These are phyloP conservation scores for Silene latifolia DNA, from an alignment of 148 eudicot genomes.

Conservation along the genomic window DNA sequence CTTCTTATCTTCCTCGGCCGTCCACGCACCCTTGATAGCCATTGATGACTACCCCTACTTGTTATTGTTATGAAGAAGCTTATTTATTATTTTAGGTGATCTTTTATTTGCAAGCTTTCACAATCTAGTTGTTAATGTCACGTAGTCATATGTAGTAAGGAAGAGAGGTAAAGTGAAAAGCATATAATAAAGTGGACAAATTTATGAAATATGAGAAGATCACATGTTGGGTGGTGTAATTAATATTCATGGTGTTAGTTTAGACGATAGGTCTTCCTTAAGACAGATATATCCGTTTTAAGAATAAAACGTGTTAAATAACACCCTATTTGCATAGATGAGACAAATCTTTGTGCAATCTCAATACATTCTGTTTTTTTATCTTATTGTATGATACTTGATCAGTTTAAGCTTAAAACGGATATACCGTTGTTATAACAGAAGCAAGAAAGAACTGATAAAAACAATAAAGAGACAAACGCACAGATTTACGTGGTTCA, in stretches of 20 bases:
- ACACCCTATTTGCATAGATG: too few species aligned
- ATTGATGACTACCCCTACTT: slow-evolving; percentile 22
- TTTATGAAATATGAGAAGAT: neutral
- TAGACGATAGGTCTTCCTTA: too few species aligned
- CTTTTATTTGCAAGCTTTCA: neutral
- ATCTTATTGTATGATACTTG: too few species aligned
- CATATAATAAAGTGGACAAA: neutral
- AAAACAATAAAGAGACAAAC: too few species aligned
- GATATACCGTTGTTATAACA: too few species aligned
- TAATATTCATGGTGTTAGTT: slow-evolving; percentile 11
- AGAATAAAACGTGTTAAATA: too few species aligned
- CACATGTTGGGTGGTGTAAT: slow-evolving; percentile 16
- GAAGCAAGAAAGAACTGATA: too few species aligned
- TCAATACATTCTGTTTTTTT: too few species aligned
- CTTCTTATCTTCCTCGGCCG: slow-evolving; percentile 56
- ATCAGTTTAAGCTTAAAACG: too few species aligned
- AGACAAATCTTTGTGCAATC: too few species aligned
- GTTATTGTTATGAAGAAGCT: neutral
- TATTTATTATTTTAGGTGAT: neutral
- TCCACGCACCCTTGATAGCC: slow-evolving; percentile 66
- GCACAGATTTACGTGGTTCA: too few species aligned
- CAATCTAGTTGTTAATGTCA: neutral
- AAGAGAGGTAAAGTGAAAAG: neutral
- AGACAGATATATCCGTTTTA: too few species aligned
- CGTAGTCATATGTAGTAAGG: slow-evolving; percentile 4